Evolutionary conservation across 108 stramenopile species (phyloP), one percentile per base, ranked within the genome.

Genomic region (Cylindrotheca closterium): DNA sequence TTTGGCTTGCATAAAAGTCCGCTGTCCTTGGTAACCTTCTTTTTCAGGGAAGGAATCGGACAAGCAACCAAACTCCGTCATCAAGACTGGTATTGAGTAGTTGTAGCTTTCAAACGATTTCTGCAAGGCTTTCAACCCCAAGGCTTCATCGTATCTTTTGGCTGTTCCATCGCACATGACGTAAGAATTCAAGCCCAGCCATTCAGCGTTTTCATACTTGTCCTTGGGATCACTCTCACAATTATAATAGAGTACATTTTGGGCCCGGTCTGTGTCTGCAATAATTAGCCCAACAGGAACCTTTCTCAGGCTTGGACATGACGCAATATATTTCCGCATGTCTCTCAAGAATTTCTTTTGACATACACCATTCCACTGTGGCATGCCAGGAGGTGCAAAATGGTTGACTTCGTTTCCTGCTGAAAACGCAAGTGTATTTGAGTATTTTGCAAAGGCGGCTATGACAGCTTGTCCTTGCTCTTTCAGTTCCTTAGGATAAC

Each of bases 1-100:
- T 34, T 69, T 54, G 7, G 53, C 49, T 42, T 67, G 65, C 17
- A 51, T 48, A 22, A 59, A 81, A 15, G 50, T 70, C 47, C 80
- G 56, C 49, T 81, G 80, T 2, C 63, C 72, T 60, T 81, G 57
- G 48, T 68, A 69, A 4, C 56, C 72, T 17, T 58, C 71, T 2
- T 70, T 49, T 24, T 71, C 74, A 19, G 65, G 60, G 67, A 81
- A 77, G 17, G 63, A 54, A 27, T 30, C 30, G 18, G 50, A 50
- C 2, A 68, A 42, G 42, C 80, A 81, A 28, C 80, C 80, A 68
- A 63, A 81, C 51, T 81, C 80, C 25, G 75, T 73, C 51, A 77
- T 45, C 42, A 77, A 8, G 27, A 68, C 72, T 21, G 75, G 75
- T 30, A 68, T 62, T 3, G 67, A 47, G 31, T 55, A 55, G 33